Percentiles rank a stretch among this genome's conserved stretches.
Evolutionary conservation across 2,329 filamentous ascomycete genomes (phyloP).

Genomic region (Beauveria brongniartii): DNA sequence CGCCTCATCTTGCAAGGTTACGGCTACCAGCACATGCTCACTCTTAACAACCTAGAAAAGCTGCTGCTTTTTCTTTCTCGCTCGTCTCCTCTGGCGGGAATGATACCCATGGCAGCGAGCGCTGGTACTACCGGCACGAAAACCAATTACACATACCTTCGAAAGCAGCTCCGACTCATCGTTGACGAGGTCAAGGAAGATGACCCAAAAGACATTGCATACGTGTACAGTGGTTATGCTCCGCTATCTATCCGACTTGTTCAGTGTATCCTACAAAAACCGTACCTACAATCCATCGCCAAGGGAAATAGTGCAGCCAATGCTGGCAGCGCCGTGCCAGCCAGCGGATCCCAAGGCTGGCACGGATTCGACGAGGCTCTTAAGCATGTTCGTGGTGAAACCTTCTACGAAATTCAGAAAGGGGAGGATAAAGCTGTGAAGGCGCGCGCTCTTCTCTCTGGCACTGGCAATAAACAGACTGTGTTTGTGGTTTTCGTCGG

Average conservation of each 20-base stretch:
- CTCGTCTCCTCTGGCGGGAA: conserved; percentile 67
- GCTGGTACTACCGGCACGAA: conserved; percentile 53
- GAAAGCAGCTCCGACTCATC: conserved; percentile 80
- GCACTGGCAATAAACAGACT: conserved; percentile 71
- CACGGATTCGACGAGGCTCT: conserved; percentile 88
- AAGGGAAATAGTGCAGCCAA: conserved; percentile 45
- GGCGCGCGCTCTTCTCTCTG: conserved; percentile 73
- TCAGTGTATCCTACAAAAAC: conserved; percentile 88
- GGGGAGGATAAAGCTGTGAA: conserved; percentile 89
- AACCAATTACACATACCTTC: conserved; percentile 84
- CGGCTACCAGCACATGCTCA: conserved; percentile 89
- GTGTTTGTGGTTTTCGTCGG: conserved; percentile 96
- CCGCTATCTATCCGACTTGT: conserved; percentile 85
- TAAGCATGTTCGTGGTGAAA: conserved; percentile 78
- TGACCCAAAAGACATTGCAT: conserved; percentile 90
- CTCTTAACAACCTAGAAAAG: conserved; percentile 80
- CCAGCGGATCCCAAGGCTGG: conserved; percentile 70
- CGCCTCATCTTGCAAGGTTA: conserved; percentile 85
- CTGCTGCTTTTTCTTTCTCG: conserved; percentile 76
- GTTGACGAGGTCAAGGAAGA: conserved; percentile 96
- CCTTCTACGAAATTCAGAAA: conserved; percentile 86
- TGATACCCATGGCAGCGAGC: conserved; percentile 64
- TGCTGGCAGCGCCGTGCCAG: conserved; percentile 23
- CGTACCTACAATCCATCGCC: conserved; percentile 64
- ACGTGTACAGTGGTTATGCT: conserved; percentile 95